Percentiles rank a stretch among this genome's conserved stretches.
Conservation (phyloP, 176 grass and related monocot genomes). For the Olyra latifolia region DNA sequence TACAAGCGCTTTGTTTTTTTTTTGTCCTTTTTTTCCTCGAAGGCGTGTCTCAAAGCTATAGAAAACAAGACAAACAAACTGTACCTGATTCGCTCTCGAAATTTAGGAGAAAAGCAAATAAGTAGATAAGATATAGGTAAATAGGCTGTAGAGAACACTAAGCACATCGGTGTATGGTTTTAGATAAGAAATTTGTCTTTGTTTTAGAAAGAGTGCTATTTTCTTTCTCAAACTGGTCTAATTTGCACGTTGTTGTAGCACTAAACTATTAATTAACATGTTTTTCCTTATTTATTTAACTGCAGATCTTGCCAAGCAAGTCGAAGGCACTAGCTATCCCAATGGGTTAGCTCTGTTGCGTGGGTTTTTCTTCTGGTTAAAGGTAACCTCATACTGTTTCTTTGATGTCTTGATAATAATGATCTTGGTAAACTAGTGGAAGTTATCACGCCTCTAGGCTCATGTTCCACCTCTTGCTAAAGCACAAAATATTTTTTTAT, state of each 20-base stretch:
- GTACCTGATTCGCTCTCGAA: too few relatives aligned
- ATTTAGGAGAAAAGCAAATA: too few relatives aligned
- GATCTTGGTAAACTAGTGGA: neutral
- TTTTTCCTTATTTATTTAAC: constrained; percentile 29
- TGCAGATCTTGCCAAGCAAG: constrained; percentile 51
- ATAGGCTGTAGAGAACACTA: too few relatives aligned
- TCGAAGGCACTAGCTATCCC: constrained; percentile 17
- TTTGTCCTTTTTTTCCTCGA: too few relatives aligned
- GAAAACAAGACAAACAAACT: too few relatives aligned
- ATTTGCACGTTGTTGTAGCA: neutral
- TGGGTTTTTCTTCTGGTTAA: constrained; percentile 80
- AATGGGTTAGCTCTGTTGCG: constrained; percentile 67
- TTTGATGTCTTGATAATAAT: constrained; percentile 1
- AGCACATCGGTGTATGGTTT: neutral
- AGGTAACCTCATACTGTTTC: constrained; percentile 41
- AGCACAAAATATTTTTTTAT: neutral
- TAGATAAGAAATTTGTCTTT: neutral
- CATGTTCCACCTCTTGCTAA: neutral
- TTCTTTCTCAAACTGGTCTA: constrained; percentile 9
- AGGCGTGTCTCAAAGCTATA: too few relatives aligned
- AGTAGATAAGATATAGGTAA: too few relatives aligned
- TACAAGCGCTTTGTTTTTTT: too few relatives aligned
- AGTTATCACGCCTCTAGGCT: neutral
- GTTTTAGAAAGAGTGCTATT: constrained; percentile 1
- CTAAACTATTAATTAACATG: neutral